A percentile compares a stretch with the other conserved stretches of the same genome.
phyloP scores from a whole-genome alignment of 495 filamentous ascomycete genomes.

The Trichoderma asperelloides region DNA sequence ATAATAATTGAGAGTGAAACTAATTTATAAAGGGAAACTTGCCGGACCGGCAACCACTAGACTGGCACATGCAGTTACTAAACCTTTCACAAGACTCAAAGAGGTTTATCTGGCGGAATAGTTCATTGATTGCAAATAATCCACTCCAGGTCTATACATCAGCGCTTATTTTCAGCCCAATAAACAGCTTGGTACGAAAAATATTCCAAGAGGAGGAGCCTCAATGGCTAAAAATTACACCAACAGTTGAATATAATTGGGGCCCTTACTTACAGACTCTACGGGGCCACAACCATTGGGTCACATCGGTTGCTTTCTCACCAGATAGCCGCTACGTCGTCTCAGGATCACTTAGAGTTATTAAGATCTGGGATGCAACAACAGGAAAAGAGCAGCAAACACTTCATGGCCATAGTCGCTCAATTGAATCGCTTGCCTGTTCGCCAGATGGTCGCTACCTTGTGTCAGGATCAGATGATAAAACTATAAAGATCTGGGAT shows the following conservation, averaged over 20 bases:
- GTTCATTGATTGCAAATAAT: not conserved
- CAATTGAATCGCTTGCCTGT: not conserved
- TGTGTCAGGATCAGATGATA: not conserved
- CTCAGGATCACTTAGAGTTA: not conserved
- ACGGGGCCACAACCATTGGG: not conserved
- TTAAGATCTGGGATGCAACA: conserved; percentile 6
- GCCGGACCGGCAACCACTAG: too few species aligned
- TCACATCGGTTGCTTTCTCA: not conserved
- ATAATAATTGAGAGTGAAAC: too few species aligned
- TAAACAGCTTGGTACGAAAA: not conserved
- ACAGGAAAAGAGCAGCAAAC: not conserved
- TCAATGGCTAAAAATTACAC: not conserved
- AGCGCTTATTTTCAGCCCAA: not conserved
- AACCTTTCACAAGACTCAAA: not conserved
- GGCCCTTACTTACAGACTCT: not conserved
- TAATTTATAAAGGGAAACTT: too few species aligned
- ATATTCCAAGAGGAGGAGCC: not conserved
- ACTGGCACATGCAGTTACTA: not conserved
- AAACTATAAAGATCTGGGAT: conserved; percentile 2
- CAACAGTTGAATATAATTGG: not conserved
- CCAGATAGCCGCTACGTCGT: not conserved
- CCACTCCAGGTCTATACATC: not conserved
- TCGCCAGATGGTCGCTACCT: not conserved
- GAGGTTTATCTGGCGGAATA: not conserved
- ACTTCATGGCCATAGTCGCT: not conserved